phyloP scores from a whole-genome alignment of 352 stramenopile genomes.

The Globisporangium parvum region DNA sequence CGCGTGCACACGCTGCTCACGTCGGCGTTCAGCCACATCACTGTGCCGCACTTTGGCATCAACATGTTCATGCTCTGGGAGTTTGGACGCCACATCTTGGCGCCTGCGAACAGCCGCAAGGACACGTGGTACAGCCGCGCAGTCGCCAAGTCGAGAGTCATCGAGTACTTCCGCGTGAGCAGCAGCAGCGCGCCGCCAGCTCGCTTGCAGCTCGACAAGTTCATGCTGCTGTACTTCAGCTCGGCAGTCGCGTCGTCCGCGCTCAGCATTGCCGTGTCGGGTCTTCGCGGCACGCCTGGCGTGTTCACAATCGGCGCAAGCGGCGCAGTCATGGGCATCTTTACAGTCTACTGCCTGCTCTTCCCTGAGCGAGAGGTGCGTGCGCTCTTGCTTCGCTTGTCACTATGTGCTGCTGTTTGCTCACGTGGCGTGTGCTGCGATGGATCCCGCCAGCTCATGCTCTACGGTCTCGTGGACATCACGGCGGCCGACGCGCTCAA shows the following conservation, averaged over 20 bases:
- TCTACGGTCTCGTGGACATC: slow-evolving; percentile 59
- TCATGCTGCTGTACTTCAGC: slow-evolving; percentile 63
- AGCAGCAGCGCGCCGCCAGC: slow-evolving; percentile 19
- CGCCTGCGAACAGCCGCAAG: slow-evolving; percentile 34
- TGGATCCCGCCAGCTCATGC: slow-evolving; percentile 32
- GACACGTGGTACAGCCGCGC: slow-evolving; percentile 48
- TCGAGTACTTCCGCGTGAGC: slow-evolving; percentile 29
- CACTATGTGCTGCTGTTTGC: background rate
- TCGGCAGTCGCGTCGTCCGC: slow-evolving; percentile 67
- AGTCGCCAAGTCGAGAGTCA: slow-evolving; percentile 39
- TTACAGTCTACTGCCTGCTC: slow-evolving; percentile 72
- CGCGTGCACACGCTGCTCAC: slow-evolving; percentile 71
- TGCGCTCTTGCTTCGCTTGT: background rate
- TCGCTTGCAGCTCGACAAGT: slow-evolving; percentile 49
- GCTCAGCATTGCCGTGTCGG: slow-evolving; percentile 60
- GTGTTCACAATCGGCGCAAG: slow-evolving; percentile 80
- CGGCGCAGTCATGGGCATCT: slow-evolving; percentile 71
- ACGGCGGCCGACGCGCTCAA: slow-evolving; percentile 58
- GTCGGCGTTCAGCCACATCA: slow-evolving; percentile 81
- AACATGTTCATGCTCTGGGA: slow-evolving; percentile 90
- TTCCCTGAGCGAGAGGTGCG: slow-evolving; percentile 61
- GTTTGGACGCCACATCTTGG: slow-evolving; percentile 65
- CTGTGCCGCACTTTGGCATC: slow-evolving; percentile 70
- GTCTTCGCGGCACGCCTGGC: slow-evolving; percentile 44
- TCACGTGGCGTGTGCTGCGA: background rate